phyloP scores from a whole-genome alignment of 2,329 filamentous ascomycete genomes.

The Phaeosphaeriaceae sp. region DNA sequence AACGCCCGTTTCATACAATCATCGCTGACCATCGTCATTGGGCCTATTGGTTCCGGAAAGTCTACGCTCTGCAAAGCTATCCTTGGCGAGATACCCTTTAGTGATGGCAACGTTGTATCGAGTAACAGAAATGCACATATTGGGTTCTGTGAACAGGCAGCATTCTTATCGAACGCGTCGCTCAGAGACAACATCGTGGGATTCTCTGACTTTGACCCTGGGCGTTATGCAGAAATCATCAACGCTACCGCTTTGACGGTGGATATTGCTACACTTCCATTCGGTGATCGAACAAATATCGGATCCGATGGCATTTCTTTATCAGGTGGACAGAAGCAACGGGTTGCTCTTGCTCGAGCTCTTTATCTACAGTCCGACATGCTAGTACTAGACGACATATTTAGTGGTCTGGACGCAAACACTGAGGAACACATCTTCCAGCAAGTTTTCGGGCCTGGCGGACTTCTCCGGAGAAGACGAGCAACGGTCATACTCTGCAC shows the following conservation, averaged over 20 bases:
- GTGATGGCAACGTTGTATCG: constrained; percentile 25
- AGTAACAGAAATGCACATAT: constrained; percentile 8
- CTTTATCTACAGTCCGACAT: constrained; percentile 53
- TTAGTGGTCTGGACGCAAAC: constrained; percentile 55
- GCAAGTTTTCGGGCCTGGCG: constrained; percentile 49
- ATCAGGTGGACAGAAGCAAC: constrained; percentile 58
- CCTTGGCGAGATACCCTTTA: constrained; percentile 42
- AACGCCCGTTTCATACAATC: constrained; percentile 16
- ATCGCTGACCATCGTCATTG: constrained; percentile 35
- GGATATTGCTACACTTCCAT: constrained; percentile 11
- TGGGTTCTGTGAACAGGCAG: constrained; percentile 52
- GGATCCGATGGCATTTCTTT: constrained; percentile 56
- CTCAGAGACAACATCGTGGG: constrained; percentile 20
- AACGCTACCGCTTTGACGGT: constrained; percentile 3
- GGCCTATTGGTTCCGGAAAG: constrained; percentile 42
- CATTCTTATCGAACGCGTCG: constrained; percentile 21
- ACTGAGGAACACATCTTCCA: constrained; percentile 56
- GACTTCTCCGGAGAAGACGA: constrained; percentile 47
- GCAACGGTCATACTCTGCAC: constrained; percentile 25
- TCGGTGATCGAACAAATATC: constrained; percentile 48
- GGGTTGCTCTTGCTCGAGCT: constrained; percentile 57
- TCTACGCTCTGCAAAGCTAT: constrained; percentile 43
- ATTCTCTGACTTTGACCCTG: constrained; percentile 7
- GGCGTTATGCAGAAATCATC: constrained; percentile 22
- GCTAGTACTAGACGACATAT: constrained; percentile 57